Base-by-base conservation (phyloP, 2,329 filamentous ascomycete genomes). In the Penicillium sp. region DNA sequence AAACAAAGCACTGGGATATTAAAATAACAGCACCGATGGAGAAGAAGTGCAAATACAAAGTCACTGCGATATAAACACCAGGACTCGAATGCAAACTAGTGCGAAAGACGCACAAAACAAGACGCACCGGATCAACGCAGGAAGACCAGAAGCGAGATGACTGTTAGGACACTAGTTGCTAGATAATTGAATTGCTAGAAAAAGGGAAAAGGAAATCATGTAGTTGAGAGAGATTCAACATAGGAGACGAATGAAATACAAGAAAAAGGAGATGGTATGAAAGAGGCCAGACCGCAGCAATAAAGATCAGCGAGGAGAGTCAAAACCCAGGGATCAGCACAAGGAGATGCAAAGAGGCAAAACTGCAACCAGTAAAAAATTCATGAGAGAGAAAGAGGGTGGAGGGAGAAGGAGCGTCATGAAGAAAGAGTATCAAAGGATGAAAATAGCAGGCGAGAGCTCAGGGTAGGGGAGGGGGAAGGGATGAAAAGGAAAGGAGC, bases 241-340 rank as follows among this genome's bases (percentile, higher is more conserved):
- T 59, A 66, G 50, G 58, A 65, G 58, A 66, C 52, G 59, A 57
- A 59, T 64, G 58, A 62, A 59, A 59, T 66, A 66, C 62, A 66
- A 47, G 20, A 53, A 57, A 56, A 59, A 55, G 54, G 60, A 61
- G 50, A 59, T 62, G 60, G 59, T 63, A 63, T 63, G 60, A 49
- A 42, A 45, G 31, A 53, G 50, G 52, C 53, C 55, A 52, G 50
- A 52, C 41, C 50, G 52, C 54, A 59, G 51, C 35, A 54, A 57
- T 57, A 54, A 54, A 53, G 49, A 60, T 52, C 53, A 57, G 50
- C 44, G 44, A 56, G 48, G 40, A 49, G 53, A 55, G 49, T 50
- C 28, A 54, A 47, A 54, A 44, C 41, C 46, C 44, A 54, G 54
- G 52, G 51, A 56, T 54, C 52, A 55, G 47, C 50, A 53, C 46